Evolutionary conservation across 1,284 basidiomycete species (phyloP).

Genomic region (Ustilago loliicola): DNA sequence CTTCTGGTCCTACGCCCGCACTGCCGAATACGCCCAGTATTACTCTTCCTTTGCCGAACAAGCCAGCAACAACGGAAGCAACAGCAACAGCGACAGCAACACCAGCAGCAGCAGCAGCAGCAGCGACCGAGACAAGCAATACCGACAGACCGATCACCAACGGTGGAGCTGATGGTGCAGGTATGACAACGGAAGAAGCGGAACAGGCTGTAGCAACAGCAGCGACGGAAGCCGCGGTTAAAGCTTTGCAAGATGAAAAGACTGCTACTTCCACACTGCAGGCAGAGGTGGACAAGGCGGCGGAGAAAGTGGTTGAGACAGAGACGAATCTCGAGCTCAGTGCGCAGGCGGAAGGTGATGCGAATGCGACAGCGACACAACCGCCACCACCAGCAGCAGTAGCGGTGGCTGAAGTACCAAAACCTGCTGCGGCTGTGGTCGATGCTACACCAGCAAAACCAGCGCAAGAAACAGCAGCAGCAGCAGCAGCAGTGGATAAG

Average conservation of each 20-base stretch:
- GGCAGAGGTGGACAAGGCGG: constrained; percentile 28
- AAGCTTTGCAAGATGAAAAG: constrained; percentile 36
- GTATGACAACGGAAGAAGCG: constrained; percentile 49
- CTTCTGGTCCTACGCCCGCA: constrained; percentile 16
- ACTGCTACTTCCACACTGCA: constrained; percentile 18
- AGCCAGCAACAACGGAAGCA: neutral
- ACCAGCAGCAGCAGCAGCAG: constrained; percentile 1
- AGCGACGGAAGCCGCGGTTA: constrained; percentile 46
- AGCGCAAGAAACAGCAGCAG: neutral
- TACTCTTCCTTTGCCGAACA: constrained; percentile 21
- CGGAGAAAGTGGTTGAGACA: constrained; percentile 39
- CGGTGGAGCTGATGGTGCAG: neutral
- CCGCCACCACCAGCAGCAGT: neutral
- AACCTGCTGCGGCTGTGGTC: neutral
- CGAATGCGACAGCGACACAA: neutral
- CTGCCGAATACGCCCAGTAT: constrained; percentile 36
- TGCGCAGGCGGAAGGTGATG: constrained; percentile 36
- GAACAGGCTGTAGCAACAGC: constrained; percentile 40
- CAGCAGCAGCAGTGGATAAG: constrained; percentile 4
- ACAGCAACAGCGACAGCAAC: constrained; percentile 5
- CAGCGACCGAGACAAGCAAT: constrained; percentile 1
- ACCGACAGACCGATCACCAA: neutral
- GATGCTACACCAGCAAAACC: neutral
- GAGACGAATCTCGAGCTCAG: constrained; percentile 42
- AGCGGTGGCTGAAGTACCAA: neutral